Evolutionary conservation across 495 filamentous ascomycete genomes (phyloP).

Genomic region (Lineolata rhizophorae): DNA sequence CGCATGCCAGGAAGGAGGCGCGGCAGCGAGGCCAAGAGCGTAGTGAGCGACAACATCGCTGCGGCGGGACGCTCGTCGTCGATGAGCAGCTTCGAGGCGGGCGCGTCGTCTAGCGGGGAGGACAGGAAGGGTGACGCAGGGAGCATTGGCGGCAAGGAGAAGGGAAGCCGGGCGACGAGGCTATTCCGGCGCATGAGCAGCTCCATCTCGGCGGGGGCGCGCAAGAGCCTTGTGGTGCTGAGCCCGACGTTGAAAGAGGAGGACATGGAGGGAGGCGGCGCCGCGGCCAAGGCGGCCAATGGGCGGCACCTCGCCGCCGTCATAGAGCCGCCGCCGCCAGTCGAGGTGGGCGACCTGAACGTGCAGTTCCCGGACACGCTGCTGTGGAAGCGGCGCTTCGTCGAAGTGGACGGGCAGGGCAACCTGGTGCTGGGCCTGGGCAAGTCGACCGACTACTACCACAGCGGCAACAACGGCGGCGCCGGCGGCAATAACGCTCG

Average conservation of each 20-base stretch:
- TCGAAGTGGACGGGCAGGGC: slow-evolving; percentile 57
- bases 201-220: slow-evolving; percentile 33
- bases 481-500: slow-evolving; percentile 1
- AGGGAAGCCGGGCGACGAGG: slow-evolving; percentile 42
- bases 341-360: slow-evolving; percentile 59
- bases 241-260: slow-evolving; percentile 40
- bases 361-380: slow-evolving; percentile 85
- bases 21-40: not conserved
- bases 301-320: not conserved
- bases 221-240: slow-evolving; percentile 29
- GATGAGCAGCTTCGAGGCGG: not conserved
- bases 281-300: not conserved
- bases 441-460: slow-evolving; percentile 14
- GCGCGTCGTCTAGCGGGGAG: not conserved
- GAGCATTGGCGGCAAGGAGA: slow-evolving; percentile 28
- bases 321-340: not conserved
- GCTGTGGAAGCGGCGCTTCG: slow-evolving; percentile 73
- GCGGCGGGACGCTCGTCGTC: too few species aligned
- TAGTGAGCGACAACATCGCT: too few species aligned
- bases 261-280: slow-evolving; percentile 9
- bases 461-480: not conserved
- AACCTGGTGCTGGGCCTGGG: slow-evolving; percentile 49
- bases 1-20: slow-evolving; percentile 2
- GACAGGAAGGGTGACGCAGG: too few species aligned
- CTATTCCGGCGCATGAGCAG: slow-evolving; percentile 66